Evolutionary conservation across 2,329 filamentous ascomycete genomes (phyloP), one percentile per base, ranked within the genome.

Genomic region (Colletotrichum eleusines): DNA sequence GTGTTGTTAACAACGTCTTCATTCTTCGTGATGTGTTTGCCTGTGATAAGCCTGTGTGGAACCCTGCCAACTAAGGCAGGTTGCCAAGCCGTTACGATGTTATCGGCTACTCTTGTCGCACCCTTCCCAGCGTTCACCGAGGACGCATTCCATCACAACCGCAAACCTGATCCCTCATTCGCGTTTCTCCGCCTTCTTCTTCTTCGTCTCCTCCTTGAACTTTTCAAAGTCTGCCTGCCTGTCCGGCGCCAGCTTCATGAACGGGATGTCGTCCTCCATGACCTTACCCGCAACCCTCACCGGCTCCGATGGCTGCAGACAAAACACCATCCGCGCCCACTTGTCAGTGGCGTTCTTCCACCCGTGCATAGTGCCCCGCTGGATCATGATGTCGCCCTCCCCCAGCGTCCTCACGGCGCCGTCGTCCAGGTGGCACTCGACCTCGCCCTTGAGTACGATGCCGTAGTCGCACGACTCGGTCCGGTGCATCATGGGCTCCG

Each of bases 391-490:
- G 74, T 86, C 84, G 6, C 84, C 84, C 51, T 78, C 76, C 59
- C 78, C 74, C 77, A 86, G 76, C 9, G 77, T 58, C 33, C 77
- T 76, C 61, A 72, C 78, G 44, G 81, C 82, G 12, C 84, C 83
- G 31, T 80, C 80, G 72, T 85, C 84, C 14, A 86, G 72, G n/a
- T 81, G 55, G 77, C 84, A 78, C 74, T 85, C 83, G 44, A 86
- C 73, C 72, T 80, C 77, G 1, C 84, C 84, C 66, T 85, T 83
- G 7, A 86, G 73, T 18, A 86, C 81, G 54, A 85, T 77, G 5
- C 83, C 84, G 68, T 83, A 86, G 73, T 86, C 84, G 6, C 85
- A 75, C 62, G 79, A 83, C 66, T 81, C 78, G 0, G 84, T 85
- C 16, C 84, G 80, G 68, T 86, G 84, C 78, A 85, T 82, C 58